These are phyloP conservation scores for Apostasia ramifera DNA, from an alignment of 106 monocot species.

Conservation along the genomic window DNA sequence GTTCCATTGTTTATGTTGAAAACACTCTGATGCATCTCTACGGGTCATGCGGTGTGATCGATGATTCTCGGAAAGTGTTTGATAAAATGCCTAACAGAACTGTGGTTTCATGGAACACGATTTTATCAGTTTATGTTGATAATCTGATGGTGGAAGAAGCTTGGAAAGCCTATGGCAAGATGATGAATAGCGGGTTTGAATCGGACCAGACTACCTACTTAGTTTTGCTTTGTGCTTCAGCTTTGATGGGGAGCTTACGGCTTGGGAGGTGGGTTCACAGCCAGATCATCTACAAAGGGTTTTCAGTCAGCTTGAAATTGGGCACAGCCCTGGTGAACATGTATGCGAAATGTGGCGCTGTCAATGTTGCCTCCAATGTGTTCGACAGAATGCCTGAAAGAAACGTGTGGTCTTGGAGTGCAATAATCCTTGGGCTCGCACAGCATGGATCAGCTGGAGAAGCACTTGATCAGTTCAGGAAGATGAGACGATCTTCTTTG, in stretches of 20 bases:
- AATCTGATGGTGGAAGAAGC: constrained; percentile 21
- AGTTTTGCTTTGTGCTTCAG: constrained; percentile 52
- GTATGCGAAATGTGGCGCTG: constrained; percentile 63
- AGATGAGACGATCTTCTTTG: constrained; percentile 31
- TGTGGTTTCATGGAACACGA: constrained; percentile 60
- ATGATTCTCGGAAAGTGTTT: constrained; percentile 36
- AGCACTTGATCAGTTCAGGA: constrained; percentile 36
- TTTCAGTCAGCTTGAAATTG: constrained; percentile 27
- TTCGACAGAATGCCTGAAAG: constrained; percentile 38
- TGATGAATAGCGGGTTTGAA: constrained; percentile 23
- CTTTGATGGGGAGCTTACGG: constrained; percentile 43
- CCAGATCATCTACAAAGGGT: constrained; percentile 17
- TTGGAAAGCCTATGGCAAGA: constrained; percentile 21
- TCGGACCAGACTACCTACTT: constrained; percentile 48
- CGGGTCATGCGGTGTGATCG: constrained; percentile 20
- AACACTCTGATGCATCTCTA: constrained; percentile 50
- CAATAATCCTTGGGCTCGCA: constrained; percentile 57
- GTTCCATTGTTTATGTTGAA: constrained; percentile 40
- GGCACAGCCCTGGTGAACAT: constrained; percentile 60
- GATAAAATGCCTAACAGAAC: constrained; percentile 42
- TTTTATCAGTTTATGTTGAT: constrained; percentile 30
- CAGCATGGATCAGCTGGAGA: constrained; percentile 42
- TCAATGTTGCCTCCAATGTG: constrained; percentile 19
- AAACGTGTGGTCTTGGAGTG: constrained; percentile 78
- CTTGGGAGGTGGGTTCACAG: constrained; percentile 55